A percentile compares a stretch with the other conserved stretches of the same genome.
phyloP scores from a whole-genome alignment of 306 rosid species.

The Acacia crassicarpa region DNA sequence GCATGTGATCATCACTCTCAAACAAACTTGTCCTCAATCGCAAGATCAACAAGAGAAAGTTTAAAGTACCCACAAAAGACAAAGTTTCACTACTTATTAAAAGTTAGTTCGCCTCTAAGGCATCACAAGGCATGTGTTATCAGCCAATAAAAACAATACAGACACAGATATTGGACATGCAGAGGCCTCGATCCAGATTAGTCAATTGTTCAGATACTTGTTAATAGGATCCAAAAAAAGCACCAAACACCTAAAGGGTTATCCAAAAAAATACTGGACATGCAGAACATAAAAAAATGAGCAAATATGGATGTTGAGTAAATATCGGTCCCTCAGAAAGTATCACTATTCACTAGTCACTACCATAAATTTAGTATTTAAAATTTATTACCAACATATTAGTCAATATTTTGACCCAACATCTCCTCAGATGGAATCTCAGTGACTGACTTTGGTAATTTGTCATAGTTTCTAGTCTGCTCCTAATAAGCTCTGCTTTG shows the following conservation, averaged over 20 bases:
- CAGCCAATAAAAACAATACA: not conserved
- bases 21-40: slow-evolving; percentile 32
- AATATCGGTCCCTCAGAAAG: not conserved
- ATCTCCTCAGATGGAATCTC: not conserved
- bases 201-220: no score
- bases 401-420: not conserved
- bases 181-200: no score
- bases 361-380: not conserved
- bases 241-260: no score
- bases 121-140: slow-evolving; percentile 51
- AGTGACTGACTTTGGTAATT: not conserved
- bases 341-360: not conserved
- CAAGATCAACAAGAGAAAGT: slow-evolving; percentile 41
- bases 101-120: slow-evolving; percentile 33
- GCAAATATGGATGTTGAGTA: not conserved
- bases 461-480: not conserved
- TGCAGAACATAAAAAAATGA: not conserved
- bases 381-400: not conserved
- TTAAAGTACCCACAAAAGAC: slow-evolving; percentile 48
- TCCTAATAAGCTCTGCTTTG: not conserved
- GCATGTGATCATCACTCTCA: slow-evolving; percentile 42
- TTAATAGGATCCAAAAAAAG: no score
- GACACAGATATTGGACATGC: not conserved
- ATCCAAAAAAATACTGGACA: not conserved
- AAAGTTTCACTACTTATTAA: slow-evolving; percentile 35